Evolutionary conservation across 345 rosid species (phyloP), one percentile per base, ranked within the genome.

Genomic region (Euphorbia tirucalli): DNA sequence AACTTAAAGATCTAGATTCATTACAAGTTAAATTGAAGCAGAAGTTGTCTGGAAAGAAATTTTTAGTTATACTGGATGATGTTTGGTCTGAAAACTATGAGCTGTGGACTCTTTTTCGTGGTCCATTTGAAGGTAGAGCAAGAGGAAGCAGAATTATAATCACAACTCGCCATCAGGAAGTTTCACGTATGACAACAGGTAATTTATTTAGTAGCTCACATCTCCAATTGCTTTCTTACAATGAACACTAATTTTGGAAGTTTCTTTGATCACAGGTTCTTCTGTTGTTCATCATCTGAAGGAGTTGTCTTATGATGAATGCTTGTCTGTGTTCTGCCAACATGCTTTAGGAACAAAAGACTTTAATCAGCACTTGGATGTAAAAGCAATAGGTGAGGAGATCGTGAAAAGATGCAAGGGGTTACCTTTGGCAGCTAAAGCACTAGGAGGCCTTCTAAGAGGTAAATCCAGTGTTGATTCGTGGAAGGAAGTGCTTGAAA

Each of bases 221-320:
- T 25, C 62, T 25, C 31, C 0, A 58, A 25, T 11, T 7, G 15
- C 60, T 24, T 25, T 25, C 19, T 6, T 21, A 7, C 0, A n/a
- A 21, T 55, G 28, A 13, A 15, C 11, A 46, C 59, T 4, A 28
- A 27, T 30, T 21, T 28, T 11, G 31, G 30, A 30, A 2, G 21
- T 30, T 59, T 28, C 2, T 11, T 2, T n/a, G 2, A 46, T 35
- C 19, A 31, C 65, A 58, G 25, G 61, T 27, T 59, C 59, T 30
- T 15, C 9, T 2, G 18, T 7, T 2, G 16, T 50, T 21, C 67
- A 72, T 55, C 0, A 0, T 11, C 31, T 78, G 3, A 13, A 66
- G 14, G 63, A 13, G 58, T 37, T 82, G 18, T 27, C 80, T 19
- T 41, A 66, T 39, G 6, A 37, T 35, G 66, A 35, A 3, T 62